These are phyloP conservation scores for Elongisporangium senticosum DNA, from an alignment of 352 stramenopile species.

Conservation along the genomic window DNA sequence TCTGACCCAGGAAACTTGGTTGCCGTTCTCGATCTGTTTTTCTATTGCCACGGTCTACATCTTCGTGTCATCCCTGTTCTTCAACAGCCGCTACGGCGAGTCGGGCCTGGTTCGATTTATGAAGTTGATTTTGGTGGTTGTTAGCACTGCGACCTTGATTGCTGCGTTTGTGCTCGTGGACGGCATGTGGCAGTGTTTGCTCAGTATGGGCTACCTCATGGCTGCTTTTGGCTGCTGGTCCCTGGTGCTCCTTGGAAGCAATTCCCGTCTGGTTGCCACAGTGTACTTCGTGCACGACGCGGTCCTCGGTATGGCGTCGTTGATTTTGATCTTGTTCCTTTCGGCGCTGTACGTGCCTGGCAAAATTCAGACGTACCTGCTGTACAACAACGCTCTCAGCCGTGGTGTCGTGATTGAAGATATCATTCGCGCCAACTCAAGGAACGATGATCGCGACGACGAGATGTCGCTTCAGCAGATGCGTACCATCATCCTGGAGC, in stretches of 20 bases:
- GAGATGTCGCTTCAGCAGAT: slow-evolving; percentile 70
- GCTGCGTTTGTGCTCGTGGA: slow-evolving; percentile 54
- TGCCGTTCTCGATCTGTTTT: slow-evolving; percentile 52
- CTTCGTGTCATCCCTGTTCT: slow-evolving; percentile 52
- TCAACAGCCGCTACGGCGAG: slow-evolving; percentile 46
- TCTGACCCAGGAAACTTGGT: slow-evolving; percentile 40
- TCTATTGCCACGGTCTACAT: slow-evolving; percentile 57
- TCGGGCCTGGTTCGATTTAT: slow-evolving; percentile 61
- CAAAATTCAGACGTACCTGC: slow-evolving; percentile 95
- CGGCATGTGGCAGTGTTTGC: slow-evolving; percentile 86
- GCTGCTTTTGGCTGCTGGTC: slow-evolving; percentile 84
- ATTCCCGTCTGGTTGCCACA: slow-evolving; percentile 84
- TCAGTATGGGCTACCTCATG: slow-evolving; percentile 92
- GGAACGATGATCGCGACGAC: slow-evolving; percentile 61
- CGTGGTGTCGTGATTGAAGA: slow-evolving; percentile 96
- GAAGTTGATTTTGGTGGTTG: slow-evolving; percentile 71
- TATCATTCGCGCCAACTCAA: slow-evolving; percentile 85
- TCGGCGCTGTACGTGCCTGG: slow-evolving; percentile 86
- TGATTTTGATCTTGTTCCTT: slow-evolving; percentile 90
- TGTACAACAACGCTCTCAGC: slow-evolving; percentile 97
- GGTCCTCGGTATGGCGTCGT: slow-evolving; percentile 89
- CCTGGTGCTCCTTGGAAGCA: slow-evolving; percentile 85
- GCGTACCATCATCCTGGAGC: slow-evolving; percentile 72
- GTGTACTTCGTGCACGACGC: slow-evolving; percentile 95
- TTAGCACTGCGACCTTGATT: slow-evolving; percentile 69